These are phyloP conservation scores for Pseudogymnoascus sp. DNA, from an alignment of 2,329 filamentous ascomycete species.

Conservation along the genomic window DNA sequence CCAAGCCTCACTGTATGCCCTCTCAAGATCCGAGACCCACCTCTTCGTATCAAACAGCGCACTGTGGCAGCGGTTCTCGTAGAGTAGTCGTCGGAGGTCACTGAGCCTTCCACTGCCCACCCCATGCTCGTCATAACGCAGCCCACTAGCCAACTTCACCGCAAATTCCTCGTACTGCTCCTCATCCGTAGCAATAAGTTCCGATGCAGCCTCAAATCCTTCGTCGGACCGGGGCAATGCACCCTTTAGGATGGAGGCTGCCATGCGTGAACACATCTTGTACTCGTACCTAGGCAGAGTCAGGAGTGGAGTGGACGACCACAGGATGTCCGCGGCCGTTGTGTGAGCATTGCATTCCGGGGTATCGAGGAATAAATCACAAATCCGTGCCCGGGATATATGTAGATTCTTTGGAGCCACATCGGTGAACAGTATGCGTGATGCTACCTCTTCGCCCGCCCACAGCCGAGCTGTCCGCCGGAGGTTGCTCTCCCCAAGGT, in stretches of 20 bases:
- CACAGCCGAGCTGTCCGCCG: conserved; percentile 72
- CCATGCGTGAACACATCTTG: conserved; percentile 99
- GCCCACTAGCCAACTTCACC: conserved; percentile 55
- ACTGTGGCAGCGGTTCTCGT: conserved; percentile 76
- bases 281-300: conserved; percentile 88
- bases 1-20: conserved; percentile 86
- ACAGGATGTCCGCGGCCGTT: conserved; percentile 90
- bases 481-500: conserved; percentile 82
- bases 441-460: conserved; percentile 80
- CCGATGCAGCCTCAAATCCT: conserved; percentile 61
- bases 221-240: conserved; percentile 68
- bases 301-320: conserved; percentile 89
- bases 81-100: conserved; percentile 74
- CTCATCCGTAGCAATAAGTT: conserved; percentile 74
- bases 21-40: conserved; percentile 87
- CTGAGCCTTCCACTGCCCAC: conserved; percentile 62
- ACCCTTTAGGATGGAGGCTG: conserved; percentile 85
- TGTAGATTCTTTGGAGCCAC: conserved; percentile 93
- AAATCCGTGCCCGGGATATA: conserved; percentile 83
- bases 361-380: conserved; percentile 93
- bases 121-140: conserved; percentile 55
- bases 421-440: conserved; percentile 87
- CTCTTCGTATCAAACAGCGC: conserved; percentile 84
- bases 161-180: conserved; percentile 78
- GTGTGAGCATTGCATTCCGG: conserved; percentile 98